These are phyloP conservation scores for Amoebophrya sp. DNA, from an alignment of 169 alveolate genomes.

Conservation along the genomic window DNA sequence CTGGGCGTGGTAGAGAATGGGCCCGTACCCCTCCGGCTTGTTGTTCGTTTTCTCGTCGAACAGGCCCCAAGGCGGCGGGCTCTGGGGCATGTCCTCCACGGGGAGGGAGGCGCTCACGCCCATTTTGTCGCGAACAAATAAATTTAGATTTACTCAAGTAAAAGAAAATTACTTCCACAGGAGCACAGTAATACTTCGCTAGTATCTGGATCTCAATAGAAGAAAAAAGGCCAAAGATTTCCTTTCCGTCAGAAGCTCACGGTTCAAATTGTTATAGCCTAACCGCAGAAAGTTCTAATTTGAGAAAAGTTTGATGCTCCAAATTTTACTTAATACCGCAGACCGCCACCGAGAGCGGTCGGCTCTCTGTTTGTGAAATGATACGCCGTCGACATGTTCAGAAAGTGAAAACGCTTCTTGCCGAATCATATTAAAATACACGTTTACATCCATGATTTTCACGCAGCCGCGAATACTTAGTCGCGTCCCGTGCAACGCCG, in stretches of 20 bases:
- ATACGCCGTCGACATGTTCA: no score
- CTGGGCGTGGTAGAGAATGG: slow-evolving; percentile 12
- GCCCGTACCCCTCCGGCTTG: slow-evolving; percentile 6
- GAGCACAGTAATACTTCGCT: neutral
- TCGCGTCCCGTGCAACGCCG: no score
- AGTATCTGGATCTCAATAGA: no score
- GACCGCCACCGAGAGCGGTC: no score
- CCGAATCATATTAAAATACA: no score
- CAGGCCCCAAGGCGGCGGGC: neutral
- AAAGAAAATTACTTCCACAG: neutral
- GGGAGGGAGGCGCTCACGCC: neutral
- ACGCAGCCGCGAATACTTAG: no score
- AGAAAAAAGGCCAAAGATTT: neutral
- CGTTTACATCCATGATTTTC: no score
- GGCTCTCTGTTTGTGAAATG: no score
- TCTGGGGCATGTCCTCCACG: neutral
- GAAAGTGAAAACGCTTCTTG: no score
- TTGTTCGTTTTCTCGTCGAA: slow-evolving; percentile 5
- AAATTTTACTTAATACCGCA: no score
- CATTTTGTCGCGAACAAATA: neutral
- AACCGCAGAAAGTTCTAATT: neutral
- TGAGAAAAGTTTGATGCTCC: no score
- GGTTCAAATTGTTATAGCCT: neutral
- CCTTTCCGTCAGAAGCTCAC: neutral
- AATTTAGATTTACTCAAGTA: neutral